These are phyloP conservation scores for Xylariaceae sp. DNA, from an alignment of 2,329 filamentous ascomycete species.

Conservation along the genomic window DNA sequence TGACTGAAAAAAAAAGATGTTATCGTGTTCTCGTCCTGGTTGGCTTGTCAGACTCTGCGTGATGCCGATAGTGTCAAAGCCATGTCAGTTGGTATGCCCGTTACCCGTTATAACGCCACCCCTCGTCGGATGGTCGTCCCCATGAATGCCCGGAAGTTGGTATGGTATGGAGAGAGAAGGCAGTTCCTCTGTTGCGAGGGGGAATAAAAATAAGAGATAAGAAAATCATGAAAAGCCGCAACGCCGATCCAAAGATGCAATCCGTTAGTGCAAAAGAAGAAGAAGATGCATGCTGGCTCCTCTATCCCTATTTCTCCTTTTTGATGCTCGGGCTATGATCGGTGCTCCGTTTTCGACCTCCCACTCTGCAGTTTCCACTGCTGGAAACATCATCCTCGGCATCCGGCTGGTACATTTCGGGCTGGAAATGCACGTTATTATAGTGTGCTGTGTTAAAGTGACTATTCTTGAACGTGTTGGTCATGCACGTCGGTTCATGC, in stretches of 20 bases:
- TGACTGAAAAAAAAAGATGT: not conserved
- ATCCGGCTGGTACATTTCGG: slow-evolving; percentile 46
- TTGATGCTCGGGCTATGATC: slow-evolving; percentile 30
- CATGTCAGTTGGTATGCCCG: slow-evolving; percentile 4
- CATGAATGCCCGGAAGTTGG: slow-evolving; percentile 2
- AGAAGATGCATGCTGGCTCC: slow-evolving; percentile 20
- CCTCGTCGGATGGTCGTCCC: slow-evolving; percentile 6
- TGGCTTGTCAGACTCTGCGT: slow-evolving; percentile 6
- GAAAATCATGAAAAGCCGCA: slow-evolving; percentile 15
- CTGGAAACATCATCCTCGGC: slow-evolving; percentile 34
- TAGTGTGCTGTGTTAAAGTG: slow-evolving; percentile 64
- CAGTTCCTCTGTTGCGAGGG: not conserved
- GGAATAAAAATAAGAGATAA: not conserved
- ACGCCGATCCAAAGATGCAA: slow-evolving; percentile 20
- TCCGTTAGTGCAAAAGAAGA: slow-evolving; percentile 16
- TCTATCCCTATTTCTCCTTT: slow-evolving; percentile 32
- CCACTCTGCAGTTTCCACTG: slow-evolving; percentile 19
- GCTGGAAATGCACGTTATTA: slow-evolving; percentile 58
- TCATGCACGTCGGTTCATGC: slow-evolving; percentile 46
- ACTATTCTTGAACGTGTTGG: slow-evolving; percentile 59
- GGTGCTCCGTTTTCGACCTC: slow-evolving; percentile 31
- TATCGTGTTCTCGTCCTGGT: slow-evolving; percentile 16
- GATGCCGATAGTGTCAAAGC: slow-evolving; percentile 1
- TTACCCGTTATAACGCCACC: slow-evolving; percentile 5
- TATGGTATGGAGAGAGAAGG: slow-evolving; percentile 10